phyloP scores from a whole-genome alignment of 2,329 filamentous ascomycete genomes.

The Venturia nashicola region DNA sequence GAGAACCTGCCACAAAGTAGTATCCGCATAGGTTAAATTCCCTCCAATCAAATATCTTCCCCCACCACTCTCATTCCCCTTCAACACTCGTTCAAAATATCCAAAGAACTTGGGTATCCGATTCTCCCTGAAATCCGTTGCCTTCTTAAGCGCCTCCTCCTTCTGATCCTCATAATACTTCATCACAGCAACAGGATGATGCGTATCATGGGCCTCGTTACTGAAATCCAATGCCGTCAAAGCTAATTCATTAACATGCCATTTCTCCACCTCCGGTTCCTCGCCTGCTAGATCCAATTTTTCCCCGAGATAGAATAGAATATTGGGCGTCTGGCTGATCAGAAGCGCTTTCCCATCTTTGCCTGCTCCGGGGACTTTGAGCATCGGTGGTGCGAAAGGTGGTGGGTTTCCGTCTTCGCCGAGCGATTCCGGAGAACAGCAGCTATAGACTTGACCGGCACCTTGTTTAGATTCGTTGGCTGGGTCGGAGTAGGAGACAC shows the following conservation, averaged over 20 bases:
- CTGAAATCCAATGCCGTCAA: conserved; percentile 61
- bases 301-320: conserved; percentile 57
- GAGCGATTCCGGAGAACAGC: conserved; percentile 30
- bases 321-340: conserved; percentile 60
- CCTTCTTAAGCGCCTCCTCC: conserved; percentile 46
- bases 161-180: conserved; percentile 68
- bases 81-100: conserved; percentile 57
- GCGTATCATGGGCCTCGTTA: conserved; percentile 62
- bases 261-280: conserved; percentile 34
- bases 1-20: conserved; percentile 58
- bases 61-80: conserved; percentile 42
- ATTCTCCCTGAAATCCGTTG: conserved; percentile 44
- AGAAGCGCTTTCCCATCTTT: conserved; percentile 43
- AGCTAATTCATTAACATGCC: conserved; percentile 49
- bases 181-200: conserved; percentile 52
- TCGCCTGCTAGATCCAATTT: conserved; percentile 44
- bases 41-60: conserved; percentile 54
- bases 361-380: conserved; percentile 38
- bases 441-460: conserved; percentile 36
- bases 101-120: conserved; percentile 60
- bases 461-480: conserved; percentile 40
- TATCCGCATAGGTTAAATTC: conserved; percentile 57
- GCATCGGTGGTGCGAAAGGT: conserved; percentile 52
- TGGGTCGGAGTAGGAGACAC: conserved; percentile 51
- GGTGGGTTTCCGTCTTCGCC: conserved; percentile 48